Conservation (phyloP, 331 rosid species). For the Malus hybrid region DNA sequence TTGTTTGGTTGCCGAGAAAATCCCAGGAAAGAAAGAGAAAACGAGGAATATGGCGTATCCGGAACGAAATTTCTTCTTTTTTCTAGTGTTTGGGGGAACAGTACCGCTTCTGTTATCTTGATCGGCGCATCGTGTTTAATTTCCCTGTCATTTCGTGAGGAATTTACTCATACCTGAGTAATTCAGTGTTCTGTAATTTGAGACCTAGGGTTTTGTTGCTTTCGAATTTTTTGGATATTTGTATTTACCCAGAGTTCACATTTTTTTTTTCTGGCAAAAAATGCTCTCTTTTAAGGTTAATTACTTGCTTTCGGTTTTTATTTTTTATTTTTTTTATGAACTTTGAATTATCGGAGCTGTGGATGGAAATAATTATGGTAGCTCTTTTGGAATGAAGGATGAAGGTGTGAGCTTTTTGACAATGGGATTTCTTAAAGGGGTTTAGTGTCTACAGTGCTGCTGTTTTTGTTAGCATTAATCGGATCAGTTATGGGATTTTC, state of each 20-base stretch:
- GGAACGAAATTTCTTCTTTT: neutral
- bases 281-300: neutral
- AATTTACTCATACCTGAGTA: neutral
- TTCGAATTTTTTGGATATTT: neutral
- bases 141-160: neutral
- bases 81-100: neutral
- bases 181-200: slow-evolving; percentile 1
- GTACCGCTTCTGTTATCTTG: neutral
- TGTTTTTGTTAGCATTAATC: neutral
- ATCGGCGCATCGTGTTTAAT: slow-evolving; percentile 18
- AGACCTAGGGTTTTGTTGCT: neutral
- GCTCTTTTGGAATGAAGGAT: neutral
- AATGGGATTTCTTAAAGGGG: neutral
- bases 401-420: neutral
- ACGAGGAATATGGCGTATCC: neutral
- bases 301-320: neutral
- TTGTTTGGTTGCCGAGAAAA: slow-evolving; percentile 15
- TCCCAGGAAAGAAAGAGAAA: neutral
- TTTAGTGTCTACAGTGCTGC: neutral
- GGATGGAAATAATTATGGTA: neutral
- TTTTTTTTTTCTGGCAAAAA: neutral
- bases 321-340: no score
- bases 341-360: neutral
- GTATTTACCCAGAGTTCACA: neutral
- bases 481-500: neutral